phyloP scores from a whole-genome alignment of 1,284 basidiomycete genomes.

The Microbotryum lychnidis-dioicae region DNA sequence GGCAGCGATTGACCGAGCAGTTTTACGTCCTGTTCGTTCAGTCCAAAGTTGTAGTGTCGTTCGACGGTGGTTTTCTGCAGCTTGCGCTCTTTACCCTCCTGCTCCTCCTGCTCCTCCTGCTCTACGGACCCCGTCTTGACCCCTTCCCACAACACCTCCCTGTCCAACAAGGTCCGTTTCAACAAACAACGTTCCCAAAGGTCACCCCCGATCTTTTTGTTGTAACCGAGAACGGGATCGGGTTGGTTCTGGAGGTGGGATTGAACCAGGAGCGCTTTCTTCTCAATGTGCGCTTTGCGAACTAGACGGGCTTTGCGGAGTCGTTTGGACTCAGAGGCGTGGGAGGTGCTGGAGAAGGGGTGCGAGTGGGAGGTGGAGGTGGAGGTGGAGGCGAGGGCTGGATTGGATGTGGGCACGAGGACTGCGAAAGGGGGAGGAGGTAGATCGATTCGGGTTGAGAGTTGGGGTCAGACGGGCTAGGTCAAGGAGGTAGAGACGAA shows the following conservation, averaged over 20 bases:
- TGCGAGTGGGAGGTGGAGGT: neutral
- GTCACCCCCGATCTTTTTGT: conserved; percentile 42
- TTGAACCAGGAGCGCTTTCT: conserved; percentile 39
- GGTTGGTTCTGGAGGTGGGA: conserved; percentile 43
- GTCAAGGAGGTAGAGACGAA: no score
- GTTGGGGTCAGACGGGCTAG: no score
- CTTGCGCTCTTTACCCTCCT: no score
- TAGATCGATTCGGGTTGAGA: no score
- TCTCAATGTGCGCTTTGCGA: conserved; percentile 39
- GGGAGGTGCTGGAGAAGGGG: conserved; percentile 15
- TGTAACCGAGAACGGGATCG: conserved; percentile 63
- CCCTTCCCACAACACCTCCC: conserved; percentile 46
- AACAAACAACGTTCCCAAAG: conserved; percentile 59
- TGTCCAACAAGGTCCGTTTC: conserved; percentile 53
- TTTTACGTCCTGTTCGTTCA: conserved; percentile 45
- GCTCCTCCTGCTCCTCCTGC: no score
- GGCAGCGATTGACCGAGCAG: conserved; percentile 16
- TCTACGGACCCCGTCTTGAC: neutral
- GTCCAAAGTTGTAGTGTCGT: conserved; percentile 52
- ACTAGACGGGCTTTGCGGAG: conserved; percentile 31
- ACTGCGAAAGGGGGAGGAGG: no score
- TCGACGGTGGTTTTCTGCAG: no score
- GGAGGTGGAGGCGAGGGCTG: no score
- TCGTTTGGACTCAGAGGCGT: conserved; percentile 11
- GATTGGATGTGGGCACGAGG: no score